A percentile compares a stretch with the other conserved stretches of the same genome.
phyloP scores from a whole-genome alignment of 2,329 filamentous ascomycete genomes.

The Aaosphaeria arxii region DNA sequence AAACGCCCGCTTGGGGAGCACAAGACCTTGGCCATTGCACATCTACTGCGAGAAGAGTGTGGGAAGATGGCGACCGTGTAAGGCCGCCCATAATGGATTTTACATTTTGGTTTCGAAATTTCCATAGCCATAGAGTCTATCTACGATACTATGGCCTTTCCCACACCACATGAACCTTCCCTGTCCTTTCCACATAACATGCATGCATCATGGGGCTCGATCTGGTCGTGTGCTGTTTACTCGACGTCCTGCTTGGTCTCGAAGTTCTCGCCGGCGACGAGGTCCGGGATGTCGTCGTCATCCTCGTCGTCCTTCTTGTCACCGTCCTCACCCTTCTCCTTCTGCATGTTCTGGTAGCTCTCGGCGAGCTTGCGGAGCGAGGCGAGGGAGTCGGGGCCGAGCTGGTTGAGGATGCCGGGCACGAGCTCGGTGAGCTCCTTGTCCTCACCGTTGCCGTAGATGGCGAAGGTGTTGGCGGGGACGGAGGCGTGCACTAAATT shows the following conservation, averaged over 20 bases:
- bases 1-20: no score
- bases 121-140: no score
- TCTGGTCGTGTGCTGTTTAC: slow-evolving; percentile 47
- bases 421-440: slow-evolving; percentile 99
- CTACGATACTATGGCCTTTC: no score
- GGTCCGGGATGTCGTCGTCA: slow-evolving; percentile 89
- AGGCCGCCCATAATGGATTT: no score
- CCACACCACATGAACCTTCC: no score
- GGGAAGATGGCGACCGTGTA: no score
- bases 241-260: slow-evolving; percentile 85
- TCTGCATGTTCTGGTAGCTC: slow-evolving; percentile 99
- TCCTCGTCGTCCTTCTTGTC: slow-evolving; percentile 66
- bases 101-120: no score
- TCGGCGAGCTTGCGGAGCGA: slow-evolving; percentile 97
- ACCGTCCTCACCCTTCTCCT: slow-evolving; percentile 75
- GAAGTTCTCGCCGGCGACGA: slow-evolving; percentile 97
- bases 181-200: no score
- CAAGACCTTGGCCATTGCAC: no score
- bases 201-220: not conserved
- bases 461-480: slow-evolving; percentile 98
- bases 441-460: slow-evolving; percentile 98
- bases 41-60: no score
- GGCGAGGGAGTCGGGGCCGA: slow-evolving; percentile 95
- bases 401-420: slow-evolving; percentile 98
- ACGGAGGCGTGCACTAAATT: slow-evolving; percentile 87